Evolutionary conservation across 345 rosid species (phyloP).

Genomic region (Cardiospermum halicacabum): DNA sequence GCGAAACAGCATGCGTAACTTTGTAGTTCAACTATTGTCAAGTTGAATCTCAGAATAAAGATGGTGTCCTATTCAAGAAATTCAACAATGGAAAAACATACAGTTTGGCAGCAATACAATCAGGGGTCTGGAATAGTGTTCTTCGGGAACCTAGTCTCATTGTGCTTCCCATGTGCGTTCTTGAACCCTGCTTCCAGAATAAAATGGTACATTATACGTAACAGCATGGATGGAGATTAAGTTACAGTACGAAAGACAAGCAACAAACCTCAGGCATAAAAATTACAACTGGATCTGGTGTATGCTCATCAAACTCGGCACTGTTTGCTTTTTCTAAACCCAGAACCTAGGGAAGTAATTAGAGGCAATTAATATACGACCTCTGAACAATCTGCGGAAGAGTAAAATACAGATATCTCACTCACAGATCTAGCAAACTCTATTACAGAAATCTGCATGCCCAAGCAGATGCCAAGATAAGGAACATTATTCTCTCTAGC

Average conservation of each 20-base stretch:
- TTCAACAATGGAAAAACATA: conserved; percentile 29
- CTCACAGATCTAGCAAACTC: conserved; percentile 91
- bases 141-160: conserved; percentile 94
- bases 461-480: conserved; percentile 93
- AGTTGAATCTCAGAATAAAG: conserved; percentile 1
- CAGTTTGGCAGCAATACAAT: conserved; percentile 83
- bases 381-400: conserved; percentile 3
- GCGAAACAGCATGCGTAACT: conserved; percentile 6
- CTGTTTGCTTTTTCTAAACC: conserved; percentile 81
- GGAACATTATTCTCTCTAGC: conserved; percentile 90
- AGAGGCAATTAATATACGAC: background rate
- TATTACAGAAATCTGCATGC: conserved; percentile 97
- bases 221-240: background rate
- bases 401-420: conserved; percentile 16
- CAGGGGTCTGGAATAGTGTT: conserved; percentile 60
- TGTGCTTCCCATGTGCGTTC: conserved; percentile 98
- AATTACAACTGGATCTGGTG: conserved; percentile 75
- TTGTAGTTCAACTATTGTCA: background rate
- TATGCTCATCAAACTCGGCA: conserved; percentile 72
- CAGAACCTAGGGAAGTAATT: conserved; percentile 51
- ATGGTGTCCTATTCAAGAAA: background rate
- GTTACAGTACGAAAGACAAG: background rate
- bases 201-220: conserved; percentile 12
- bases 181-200: conserved; percentile 60
- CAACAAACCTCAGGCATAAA: conserved; percentile 88